phyloP scores from a whole-genome alignment of 805 yeast species.

The Candida saitoana region DNA sequence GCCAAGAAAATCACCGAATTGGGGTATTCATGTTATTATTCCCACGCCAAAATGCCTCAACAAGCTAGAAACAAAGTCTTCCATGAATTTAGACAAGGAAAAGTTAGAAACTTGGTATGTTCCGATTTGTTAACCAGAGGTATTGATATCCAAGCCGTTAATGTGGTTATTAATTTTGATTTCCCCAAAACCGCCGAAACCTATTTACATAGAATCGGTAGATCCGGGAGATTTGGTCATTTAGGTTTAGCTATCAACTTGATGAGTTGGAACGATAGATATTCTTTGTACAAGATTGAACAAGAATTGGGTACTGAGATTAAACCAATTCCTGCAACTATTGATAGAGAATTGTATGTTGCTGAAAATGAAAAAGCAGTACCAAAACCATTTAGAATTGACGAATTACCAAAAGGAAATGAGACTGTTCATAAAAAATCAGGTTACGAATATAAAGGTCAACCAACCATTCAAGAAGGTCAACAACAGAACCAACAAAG shows the following conservation, averaged over 20 bases:
- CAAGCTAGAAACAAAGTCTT: constrained; percentile 95
- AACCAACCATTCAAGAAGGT: constrained; percentile 25
- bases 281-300: constrained; percentile 88
- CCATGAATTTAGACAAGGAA: constrained; percentile 98
- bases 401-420: constrained; percentile 49
- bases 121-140: constrained; percentile 96
- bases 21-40: constrained; percentile 93
- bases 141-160: constrained; percentile 98
- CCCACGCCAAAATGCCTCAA: constrained; percentile 97
- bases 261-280: constrained; percentile 95
- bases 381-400: constrained; percentile 86
- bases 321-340: constrained; percentile 91
- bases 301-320: constrained; percentile 97
- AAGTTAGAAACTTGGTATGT: constrained; percentile 94
- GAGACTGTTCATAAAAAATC: constrained; percentile 25
- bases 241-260: constrained; percentile 95
- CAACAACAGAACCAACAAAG: constrained; percentile 9
- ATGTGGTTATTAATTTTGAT: constrained; percentile 95
- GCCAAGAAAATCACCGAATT: constrained; percentile 95
- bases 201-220: constrained; percentile 95
- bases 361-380: constrained; percentile 71
- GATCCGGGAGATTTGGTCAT: constrained; percentile 98
- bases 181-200: constrained; percentile 98
- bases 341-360: constrained; percentile 85
- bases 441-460: constrained; percentile 46